Evolutionary conservation across 345 rosid genomes (phyloP).

Genomic region (Euphorbia lathyris): DNA sequence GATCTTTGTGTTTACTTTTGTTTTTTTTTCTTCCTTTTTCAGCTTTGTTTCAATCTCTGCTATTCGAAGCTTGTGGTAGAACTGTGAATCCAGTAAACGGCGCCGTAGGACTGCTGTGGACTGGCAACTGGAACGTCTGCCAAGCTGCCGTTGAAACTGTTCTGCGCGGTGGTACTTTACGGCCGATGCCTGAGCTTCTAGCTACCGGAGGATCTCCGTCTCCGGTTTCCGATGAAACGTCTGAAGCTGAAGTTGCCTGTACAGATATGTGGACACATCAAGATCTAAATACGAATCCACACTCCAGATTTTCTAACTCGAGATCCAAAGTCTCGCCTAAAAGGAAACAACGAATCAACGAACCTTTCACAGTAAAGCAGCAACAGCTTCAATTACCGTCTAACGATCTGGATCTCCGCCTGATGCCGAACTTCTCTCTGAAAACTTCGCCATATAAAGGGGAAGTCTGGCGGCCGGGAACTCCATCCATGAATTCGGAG

Average conservation of each 20-base stretch:
- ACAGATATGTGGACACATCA: constrained; percentile 50
- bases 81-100: constrained; percentile 97
- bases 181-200: constrained; percentile 62
- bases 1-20: neutral
- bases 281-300: constrained; percentile 37
- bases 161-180: constrained; percentile 67
- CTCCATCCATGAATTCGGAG: constrained; percentile 89
- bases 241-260: constrained; percentile 55
- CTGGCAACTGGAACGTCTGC: constrained; percentile 84
- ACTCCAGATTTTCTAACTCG: constrained; percentile 60
- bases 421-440: constrained; percentile 36
- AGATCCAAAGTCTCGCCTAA: constrained; percentile 57
- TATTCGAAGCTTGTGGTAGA: constrained; percentile 92
- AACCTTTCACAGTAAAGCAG: constrained; percentile 12
- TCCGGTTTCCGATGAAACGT: constrained; percentile 55
- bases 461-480: constrained; percentile 44
- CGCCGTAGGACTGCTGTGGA: constrained; percentile 88
- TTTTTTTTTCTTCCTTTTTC: neutral
- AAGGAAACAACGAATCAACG: constrained; percentile 43
- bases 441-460: constrained; percentile 26
- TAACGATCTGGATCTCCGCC: constrained; percentile 66
- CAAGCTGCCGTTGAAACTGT: constrained; percentile 92
- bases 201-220: constrained; percentile 33
- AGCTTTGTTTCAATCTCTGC: constrained; percentile 85
- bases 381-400: constrained; percentile 16